A percentile compares a stretch with the other conserved stretches of the same genome.
Evolutionary conservation across 163 green algal species (phyloP).

Genomic region (Volvox carteri): DNA sequence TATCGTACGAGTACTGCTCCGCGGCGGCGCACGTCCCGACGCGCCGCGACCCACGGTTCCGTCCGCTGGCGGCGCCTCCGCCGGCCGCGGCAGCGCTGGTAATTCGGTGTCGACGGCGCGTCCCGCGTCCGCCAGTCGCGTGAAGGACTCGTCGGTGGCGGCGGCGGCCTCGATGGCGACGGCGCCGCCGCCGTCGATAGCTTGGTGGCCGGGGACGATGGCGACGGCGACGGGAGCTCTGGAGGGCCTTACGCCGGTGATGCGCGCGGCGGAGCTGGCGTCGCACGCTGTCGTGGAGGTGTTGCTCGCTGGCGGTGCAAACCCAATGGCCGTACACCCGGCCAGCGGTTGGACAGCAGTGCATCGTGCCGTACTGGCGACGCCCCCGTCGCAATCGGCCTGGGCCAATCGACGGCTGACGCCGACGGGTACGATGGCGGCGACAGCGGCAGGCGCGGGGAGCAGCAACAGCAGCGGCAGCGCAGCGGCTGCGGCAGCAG

Average conservation of each 20-base stretch:
- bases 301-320: constrained; percentile 1
- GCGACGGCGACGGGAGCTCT: constrained; percentile 15
- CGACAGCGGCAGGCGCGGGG: neutral
- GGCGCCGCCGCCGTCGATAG: neutral
- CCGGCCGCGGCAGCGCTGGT: neutral
- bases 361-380: constrained; percentile 31
- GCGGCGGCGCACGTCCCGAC: neutral
- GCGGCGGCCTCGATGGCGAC: neutral
- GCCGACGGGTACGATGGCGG: neutral
- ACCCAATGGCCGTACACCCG: neutral
- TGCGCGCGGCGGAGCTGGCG: constrained; percentile 36
- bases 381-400: neutral
- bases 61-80: neutral
- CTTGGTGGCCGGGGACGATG: constrained; percentile 9
- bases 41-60: constrained; percentile 10
- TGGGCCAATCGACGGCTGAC: neutral
- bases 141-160: neutral
- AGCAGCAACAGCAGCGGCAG: constrained; percentile 13
- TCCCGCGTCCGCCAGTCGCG: neutral
- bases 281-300: constrained; percentile 5
- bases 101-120: neutral
- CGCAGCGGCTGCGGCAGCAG: neutral
- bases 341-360: constrained; percentile 24
- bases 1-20: neutral
- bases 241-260: constrained; percentile 43